Conservation (phyloP, 1,284 basidiomycete species). For the Meira nashicola region DNA sequence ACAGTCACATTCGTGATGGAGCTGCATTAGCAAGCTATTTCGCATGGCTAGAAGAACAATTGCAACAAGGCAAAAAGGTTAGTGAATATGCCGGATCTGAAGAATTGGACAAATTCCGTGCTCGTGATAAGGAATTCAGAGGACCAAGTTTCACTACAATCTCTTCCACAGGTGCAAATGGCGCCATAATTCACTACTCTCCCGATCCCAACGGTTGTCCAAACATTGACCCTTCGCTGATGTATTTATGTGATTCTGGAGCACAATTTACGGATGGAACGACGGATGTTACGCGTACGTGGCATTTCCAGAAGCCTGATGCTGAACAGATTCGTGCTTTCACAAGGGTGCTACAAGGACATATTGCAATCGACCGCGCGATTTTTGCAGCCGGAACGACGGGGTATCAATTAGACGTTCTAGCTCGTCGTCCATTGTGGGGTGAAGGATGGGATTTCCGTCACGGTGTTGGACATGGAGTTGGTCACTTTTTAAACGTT, state of each 20-base stretch:
- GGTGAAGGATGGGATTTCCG: constrained; percentile 39
- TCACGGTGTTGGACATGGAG: constrained; percentile 47
- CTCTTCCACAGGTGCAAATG: constrained; percentile 79
- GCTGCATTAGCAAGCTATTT: constrained; percentile 74
- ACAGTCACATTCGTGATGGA: constrained; percentile 83
- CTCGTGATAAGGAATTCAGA: constrained; percentile 71
- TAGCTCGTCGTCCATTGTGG: constrained; percentile 42
- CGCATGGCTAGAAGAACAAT: constrained; percentile 84
- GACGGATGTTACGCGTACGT: constrained; percentile 47
- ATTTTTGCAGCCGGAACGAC: constrained; percentile 45
- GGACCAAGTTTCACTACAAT: constrained; percentile 90
- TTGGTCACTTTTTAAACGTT: constrained; percentile 42
- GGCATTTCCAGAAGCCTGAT: constrained; percentile 46
- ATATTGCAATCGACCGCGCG: constrained; percentile 22
- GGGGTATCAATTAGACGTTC: constrained; percentile 37
- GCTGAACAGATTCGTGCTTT: constrained; percentile 44
- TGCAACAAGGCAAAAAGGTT: constrained; percentile 64
- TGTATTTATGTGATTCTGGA: constrained; percentile 55
- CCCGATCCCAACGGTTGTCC: constrained; percentile 73
- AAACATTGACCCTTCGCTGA: constrained; percentile 58
- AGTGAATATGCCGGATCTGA: constrained; percentile 78
- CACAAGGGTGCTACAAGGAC: constrained; percentile 46
- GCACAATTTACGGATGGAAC: constrained; percentile 48
- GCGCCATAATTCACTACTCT: constrained; percentile 88
- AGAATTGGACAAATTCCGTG: constrained; percentile 72